Base-by-base conservation (phyloP, 345 rosid genomes). In the Murraya koenigii region DNA sequence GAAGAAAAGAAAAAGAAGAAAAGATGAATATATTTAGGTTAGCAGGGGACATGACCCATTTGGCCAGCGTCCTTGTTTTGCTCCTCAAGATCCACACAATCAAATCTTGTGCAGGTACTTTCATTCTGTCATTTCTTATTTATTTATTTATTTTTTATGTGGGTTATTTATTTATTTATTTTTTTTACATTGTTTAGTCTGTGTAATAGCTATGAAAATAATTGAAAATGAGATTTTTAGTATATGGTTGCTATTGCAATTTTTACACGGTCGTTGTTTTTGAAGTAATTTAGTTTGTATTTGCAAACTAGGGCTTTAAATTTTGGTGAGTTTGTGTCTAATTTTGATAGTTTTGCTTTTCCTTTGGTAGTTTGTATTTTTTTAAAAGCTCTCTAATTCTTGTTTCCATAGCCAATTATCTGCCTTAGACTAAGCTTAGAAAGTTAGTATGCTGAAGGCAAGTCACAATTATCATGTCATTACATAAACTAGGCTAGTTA, bases 51-150 rank as follows among this genome's bases (percentile, higher is more conserved):
- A 86, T 90, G 92, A 90, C 94, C 80, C 94, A 90, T 84, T 80
- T 90, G 30, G 88, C 86, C 71, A 90, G 94, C 85, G 86, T 89
- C 71, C 88, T 90, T 8, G 94, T 90, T 59, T 77, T 90, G 74
- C 92, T 90, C 36, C 92, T 90, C 85, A 90, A 90, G 90, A 90
- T 90, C 87, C 91, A 88, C 79, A 90, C 94, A 56, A 90, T 89
- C 80, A 90, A 90, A 82, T 90, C 94, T 30, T 90, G 92, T 76
- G 90, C 94, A 33, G 92, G 94, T 90, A 75, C 25, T 36, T 78
- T 25, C 59, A 44, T 39, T 36, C 32, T 3, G 4, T 30, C 28
- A 49, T 66, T 32, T 44, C 20, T 7, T 20, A 22, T 62, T 19
- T 1, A 8, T 28, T 66, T 66, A n/a, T n/a, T n/a, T n/a, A n/a